Conservation (phyloP, 139 green algal genomes). For the Asterochloris sp. region DNA sequence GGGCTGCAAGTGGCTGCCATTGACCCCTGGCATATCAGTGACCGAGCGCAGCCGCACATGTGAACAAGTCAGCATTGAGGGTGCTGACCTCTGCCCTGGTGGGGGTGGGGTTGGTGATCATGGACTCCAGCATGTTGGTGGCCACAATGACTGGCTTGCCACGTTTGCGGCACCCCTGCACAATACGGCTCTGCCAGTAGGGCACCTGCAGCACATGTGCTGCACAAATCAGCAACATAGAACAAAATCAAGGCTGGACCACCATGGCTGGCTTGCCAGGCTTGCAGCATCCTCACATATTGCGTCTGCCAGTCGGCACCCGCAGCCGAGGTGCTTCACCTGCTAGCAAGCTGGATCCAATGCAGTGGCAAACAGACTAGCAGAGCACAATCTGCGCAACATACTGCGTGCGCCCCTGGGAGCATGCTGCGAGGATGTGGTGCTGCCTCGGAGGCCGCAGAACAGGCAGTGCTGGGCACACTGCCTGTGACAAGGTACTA, state of each 20-base stretch:
- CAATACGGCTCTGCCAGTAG: constrained; percentile 71
- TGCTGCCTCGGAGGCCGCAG: too few relatives aligned
- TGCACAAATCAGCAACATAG: not conserved
- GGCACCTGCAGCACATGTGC: constrained; percentile 41
- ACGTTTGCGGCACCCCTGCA: constrained; percentile 61
- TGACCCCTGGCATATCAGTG: not conserved
- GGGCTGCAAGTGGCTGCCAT: too few relatives aligned
- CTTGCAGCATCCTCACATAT: not conserved
- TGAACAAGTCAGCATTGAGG: not conserved
- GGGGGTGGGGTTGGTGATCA: constrained; percentile 77
- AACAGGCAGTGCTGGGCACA: too few relatives aligned
- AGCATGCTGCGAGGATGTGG: too few relatives aligned
- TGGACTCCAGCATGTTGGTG: constrained; percentile 83
- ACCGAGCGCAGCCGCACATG: not conserved
- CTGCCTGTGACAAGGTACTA: too few relatives aligned
- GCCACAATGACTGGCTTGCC: constrained; percentile 79
- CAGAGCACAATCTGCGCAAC: too few relatives aligned
- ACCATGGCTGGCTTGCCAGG: not conserved
- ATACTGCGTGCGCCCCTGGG: too few relatives aligned
- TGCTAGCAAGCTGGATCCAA: not conserved
- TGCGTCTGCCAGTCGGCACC: not conserved
- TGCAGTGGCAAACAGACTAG: too few relatives aligned
- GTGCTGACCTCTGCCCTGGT: constrained; percentile 46
- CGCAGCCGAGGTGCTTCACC: not conserved
- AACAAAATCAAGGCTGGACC: not conserved